These are phyloP conservation scores for Globisporangium recalcitrans DNA, from an alignment of 352 stramenopile species.

Conservation along the genomic window DNA sequence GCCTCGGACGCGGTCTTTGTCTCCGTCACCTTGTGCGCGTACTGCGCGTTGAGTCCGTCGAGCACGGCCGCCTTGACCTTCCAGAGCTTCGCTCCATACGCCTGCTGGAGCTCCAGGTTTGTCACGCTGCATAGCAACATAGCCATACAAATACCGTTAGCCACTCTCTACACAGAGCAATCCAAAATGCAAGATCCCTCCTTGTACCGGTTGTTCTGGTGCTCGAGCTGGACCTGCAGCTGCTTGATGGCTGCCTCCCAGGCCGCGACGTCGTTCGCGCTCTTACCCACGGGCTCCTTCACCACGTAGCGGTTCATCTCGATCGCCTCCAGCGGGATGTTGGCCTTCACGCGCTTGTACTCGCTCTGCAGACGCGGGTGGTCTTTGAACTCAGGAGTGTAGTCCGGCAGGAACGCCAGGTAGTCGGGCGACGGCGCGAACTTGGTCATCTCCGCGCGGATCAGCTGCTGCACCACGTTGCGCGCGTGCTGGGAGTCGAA, in stretches of 20 bases:
- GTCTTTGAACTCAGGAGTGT: slow-evolving; percentile 48
- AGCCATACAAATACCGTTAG: slow-evolving; percentile 8
- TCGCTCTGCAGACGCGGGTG: slow-evolving; percentile 55
- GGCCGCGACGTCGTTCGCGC: slow-evolving; percentile 31
- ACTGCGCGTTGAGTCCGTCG: slow-evolving; percentile 60
- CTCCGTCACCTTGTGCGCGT: slow-evolving; percentile 33
- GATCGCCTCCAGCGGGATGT: slow-evolving; percentile 62
- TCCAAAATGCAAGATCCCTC: not conserved
- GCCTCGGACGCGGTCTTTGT: slow-evolving; percentile 34
- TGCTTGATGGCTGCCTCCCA: slow-evolving; percentile 53
- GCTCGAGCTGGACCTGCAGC: slow-evolving; percentile 47
- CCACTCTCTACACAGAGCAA: not conserved
- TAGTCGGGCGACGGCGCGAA: slow-evolving; percentile 54
- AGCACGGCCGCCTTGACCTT: slow-evolving; percentile 60
- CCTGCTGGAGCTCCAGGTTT: slow-evolving; percentile 74
- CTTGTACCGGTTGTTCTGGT: slow-evolving; percentile 55
- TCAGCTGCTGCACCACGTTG: slow-evolving; percentile 57
- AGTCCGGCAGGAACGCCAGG: slow-evolving; percentile 56
- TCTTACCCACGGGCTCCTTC: slow-evolving; percentile 34
- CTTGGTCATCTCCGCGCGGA: slow-evolving; percentile 66
- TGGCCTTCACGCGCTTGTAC: slow-evolving; percentile 64
- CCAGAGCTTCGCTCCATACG: slow-evolving; percentile 61
- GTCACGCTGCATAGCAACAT: slow-evolving; percentile 29
- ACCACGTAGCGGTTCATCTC: slow-evolving; percentile 71
- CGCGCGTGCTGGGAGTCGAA: slow-evolving; percentile 43